Evolutionary conservation across 495 filamentous ascomycete genomes (phyloP).

Genomic region (Symbiotaphrina buchneri): DNA sequence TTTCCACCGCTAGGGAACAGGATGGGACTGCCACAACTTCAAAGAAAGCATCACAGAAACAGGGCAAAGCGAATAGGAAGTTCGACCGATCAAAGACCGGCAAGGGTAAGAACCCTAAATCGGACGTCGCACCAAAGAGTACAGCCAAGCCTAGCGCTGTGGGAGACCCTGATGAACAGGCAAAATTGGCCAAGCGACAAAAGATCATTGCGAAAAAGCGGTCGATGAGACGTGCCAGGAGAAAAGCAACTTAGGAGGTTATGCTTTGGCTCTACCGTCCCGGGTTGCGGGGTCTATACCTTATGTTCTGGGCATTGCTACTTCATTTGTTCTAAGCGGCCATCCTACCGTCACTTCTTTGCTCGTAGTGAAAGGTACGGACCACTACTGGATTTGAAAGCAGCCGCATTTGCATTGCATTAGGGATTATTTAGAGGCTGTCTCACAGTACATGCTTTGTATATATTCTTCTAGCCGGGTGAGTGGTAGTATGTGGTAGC

Average conservation of each 20-base stretch:
- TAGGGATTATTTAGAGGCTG: too few relatives aligned
- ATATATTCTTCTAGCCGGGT: too few relatives aligned
- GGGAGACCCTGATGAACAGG: slow-evolving; percentile 16
- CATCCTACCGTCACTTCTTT: too few relatives aligned
- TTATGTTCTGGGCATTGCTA: too few relatives aligned
- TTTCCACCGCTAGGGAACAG: slow-evolving; percentile 9
- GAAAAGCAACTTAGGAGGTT: slow-evolving; percentile 6
- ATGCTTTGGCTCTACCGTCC: too few relatives aligned
- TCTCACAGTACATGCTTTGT: too few relatives aligned
- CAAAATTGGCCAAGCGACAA: slow-evolving; percentile 34
- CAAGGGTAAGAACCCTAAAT: slow-evolving; percentile 7
- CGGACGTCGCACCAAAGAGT: slow-evolving; percentile 1
- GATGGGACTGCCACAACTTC: slow-evolving; percentile 6
- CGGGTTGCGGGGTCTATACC: too few relatives aligned
- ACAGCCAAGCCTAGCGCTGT: neutral
- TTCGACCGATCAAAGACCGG: neutral
- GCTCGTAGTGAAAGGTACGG: too few relatives aligned
- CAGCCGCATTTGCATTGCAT: too few relatives aligned
- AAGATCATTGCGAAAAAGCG: slow-evolving; percentile 49
- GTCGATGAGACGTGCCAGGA: slow-evolving; percentile 25
- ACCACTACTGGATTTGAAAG: too few relatives aligned
- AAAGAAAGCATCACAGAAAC: slow-evolving; percentile 2
- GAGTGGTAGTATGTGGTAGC: too few relatives aligned
- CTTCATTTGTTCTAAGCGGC: too few relatives aligned
- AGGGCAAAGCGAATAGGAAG: neutral